These are phyloP conservation scores for Aquilaria agallochum DNA, from an alignment of 441 rosid genomes.

Conservation along the genomic window DNA sequence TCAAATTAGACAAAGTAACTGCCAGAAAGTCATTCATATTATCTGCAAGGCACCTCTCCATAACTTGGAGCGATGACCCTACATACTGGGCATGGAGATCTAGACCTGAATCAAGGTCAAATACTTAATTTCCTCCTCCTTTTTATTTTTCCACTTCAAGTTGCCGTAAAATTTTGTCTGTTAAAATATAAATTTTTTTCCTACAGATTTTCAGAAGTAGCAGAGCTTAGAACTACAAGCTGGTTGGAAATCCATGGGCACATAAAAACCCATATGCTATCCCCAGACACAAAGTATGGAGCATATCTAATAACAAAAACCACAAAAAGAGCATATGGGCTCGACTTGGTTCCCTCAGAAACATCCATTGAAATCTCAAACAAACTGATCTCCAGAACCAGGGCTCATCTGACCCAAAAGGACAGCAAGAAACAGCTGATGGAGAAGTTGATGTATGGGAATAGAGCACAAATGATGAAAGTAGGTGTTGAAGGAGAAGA, in stretches of 20 bases:
- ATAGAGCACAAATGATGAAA: slow-evolving; percentile 20
- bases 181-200: too few relatives aligned
- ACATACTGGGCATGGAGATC: slow-evolving; percentile 55
- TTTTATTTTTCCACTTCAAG: too few relatives aligned
- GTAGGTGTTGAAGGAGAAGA: slow-evolving; percentile 47
- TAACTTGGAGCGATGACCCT: slow-evolving; percentile 41
- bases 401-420: slow-evolving; percentile 26
- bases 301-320: slow-evolving; percentile 51
- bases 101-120: slow-evolving; percentile 44
- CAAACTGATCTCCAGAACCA: slow-evolving; percentile 2
- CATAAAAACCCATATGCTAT: slow-evolving; percentile 32
- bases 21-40: slow-evolving; percentile 41
- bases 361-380: slow-evolving; percentile 28
- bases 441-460: slow-evolving; percentile 29
- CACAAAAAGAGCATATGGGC: slow-evolving; percentile 37
- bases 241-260: slow-evolving; percentile 51
- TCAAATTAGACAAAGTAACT: slow-evolving; percentile 48
- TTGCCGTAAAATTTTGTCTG: background rate
- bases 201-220: slow-evolving; percentile 55
- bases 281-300: slow-evolving; percentile 47
- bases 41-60: slow-evolving; percentile 63
- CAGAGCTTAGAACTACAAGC: slow-evolving; percentile 34
- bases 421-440: slow-evolving; percentile 32
- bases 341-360: slow-evolving; percentile 49
- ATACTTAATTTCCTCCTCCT: background rate